These are phyloP conservation scores for Sutorius eximius DNA, from an alignment of 1,284 basidiomycete genomes.

Conservation along the genomic window DNA sequence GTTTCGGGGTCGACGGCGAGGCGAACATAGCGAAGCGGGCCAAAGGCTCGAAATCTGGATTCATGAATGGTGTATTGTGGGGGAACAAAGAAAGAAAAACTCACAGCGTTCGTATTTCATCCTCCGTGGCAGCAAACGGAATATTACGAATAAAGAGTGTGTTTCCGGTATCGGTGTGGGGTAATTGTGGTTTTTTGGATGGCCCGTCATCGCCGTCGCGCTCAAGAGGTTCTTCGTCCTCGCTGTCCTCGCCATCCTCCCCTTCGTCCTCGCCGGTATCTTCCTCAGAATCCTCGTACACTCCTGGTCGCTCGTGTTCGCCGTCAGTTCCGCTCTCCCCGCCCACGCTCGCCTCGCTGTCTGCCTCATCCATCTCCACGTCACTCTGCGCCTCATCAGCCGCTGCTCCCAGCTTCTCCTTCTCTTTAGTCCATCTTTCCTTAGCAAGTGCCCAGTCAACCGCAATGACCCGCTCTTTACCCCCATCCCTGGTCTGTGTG, in stretches of 20 bases:
- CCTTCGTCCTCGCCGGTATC: constrained; percentile 30
- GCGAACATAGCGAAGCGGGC: constrained; percentile 90
- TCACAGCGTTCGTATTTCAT: constrained; percentile 81
- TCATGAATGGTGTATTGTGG: constrained; percentile 5
- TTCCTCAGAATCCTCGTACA: constrained; percentile 42
- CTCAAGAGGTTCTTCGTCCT: constrained; percentile 44
- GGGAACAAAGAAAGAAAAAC: constrained; percentile 28
- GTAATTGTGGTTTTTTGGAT: constrained; percentile 70
- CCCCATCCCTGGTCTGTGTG: constrained; percentile 35
- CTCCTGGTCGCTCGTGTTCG: constrained; percentile 42
- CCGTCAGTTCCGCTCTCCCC: constrained; percentile 25
- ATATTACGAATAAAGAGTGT: constrained; percentile 96
- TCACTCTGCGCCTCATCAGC: constrained; percentile 36
- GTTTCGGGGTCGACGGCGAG: constrained; percentile 87
- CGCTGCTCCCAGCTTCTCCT: constrained; percentile 51
- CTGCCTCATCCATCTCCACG: constrained; percentile 39
- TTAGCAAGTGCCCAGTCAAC: constrained; percentile 98
- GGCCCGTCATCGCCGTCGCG: constrained; percentile 40
- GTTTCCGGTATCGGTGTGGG: constrained; percentile 80
- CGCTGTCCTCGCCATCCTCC: constrained; percentile 35
- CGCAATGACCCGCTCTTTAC: constrained; percentile 71
- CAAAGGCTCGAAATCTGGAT: constrained; percentile 79
- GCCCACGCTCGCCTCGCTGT: constrained; percentile 32
- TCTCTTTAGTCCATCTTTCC: constrained; percentile 86
- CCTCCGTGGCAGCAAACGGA: constrained; percentile 89